Conservation (phyloP, 495 filamentous ascomycete species). For the Hyaloscypha bicolor region DNA sequence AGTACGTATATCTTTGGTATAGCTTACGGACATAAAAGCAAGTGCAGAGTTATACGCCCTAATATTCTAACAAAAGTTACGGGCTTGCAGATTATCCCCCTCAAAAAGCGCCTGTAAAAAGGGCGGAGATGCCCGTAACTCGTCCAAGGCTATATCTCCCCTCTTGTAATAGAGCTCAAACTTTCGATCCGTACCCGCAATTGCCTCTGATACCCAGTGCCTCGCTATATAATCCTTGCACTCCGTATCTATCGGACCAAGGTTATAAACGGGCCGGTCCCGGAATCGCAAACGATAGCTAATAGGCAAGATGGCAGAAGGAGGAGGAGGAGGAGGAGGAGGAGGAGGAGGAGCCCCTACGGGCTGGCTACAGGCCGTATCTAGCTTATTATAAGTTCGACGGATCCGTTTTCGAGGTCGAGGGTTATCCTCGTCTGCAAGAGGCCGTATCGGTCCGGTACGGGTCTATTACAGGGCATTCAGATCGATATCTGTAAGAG, state of each 20-base stretch:
- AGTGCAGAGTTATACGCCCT: background rate
- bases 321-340: no score
- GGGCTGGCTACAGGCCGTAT: no score
- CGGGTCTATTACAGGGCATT: no score
- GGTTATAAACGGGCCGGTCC: background rate
- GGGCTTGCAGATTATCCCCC: background rate
- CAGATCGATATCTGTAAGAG: no score
- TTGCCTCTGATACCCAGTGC: background rate
- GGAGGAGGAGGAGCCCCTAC: no score
- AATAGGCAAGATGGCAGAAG: background rate
- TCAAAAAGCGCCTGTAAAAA: background rate
- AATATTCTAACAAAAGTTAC: slow-evolving; percentile 4
- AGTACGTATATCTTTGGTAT: background rate
- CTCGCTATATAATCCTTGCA: background rate
- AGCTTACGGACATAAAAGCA: slow-evolving; percentile 1
- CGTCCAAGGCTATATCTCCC: background rate
- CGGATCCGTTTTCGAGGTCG: no score
- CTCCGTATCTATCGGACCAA: background rate
- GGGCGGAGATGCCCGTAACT: background rate
- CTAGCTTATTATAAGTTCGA: no score
- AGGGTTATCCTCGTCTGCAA: no score
- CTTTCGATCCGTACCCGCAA: background rate
- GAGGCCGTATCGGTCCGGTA: no score
- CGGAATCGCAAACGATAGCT: background rate
- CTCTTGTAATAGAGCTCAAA: slow-evolving; percentile 4